A percentile compares a stretch with the other conserved stretches of the same genome.
phyloP scores from a whole-genome alignment of 83 land plant species.

The Thuja plicata region DNA sequence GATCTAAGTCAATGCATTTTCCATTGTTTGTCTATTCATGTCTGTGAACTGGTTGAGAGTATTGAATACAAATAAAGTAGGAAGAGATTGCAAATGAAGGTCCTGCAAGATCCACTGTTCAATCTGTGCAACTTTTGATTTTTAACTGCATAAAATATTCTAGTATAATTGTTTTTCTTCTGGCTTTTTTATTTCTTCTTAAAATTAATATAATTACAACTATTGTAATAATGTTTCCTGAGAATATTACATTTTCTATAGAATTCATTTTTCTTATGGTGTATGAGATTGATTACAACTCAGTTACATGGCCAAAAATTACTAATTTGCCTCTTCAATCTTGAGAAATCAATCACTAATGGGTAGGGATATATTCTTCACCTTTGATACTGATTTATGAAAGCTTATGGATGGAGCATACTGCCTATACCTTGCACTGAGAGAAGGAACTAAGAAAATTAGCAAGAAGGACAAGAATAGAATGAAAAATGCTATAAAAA shows the following conservation, averaged over 20 bases:
- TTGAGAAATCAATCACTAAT: neutral
- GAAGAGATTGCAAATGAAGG: neutral
- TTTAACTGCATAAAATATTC: neutral
- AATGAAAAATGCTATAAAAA: neutral
- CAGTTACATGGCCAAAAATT: neutral
- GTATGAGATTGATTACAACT: constrained; percentile 5
- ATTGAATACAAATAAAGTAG: neutral
- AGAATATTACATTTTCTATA: neutral
- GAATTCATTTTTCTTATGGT: neutral
- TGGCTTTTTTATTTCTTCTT: neutral
- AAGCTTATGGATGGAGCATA: neutral
- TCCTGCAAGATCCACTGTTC: neutral
- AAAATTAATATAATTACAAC: neutral
- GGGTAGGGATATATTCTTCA: neutral
- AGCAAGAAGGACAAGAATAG: neutral
- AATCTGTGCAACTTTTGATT: neutral
- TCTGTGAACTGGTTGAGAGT: neutral
- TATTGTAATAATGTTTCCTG: neutral
- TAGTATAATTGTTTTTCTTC: neutral
- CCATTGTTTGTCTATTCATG: neutral
- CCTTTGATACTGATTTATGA: neutral
- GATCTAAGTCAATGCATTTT: neutral
- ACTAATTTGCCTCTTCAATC: neutral
- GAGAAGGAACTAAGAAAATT: neutral
- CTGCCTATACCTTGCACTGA: neutral